Evolutionary conservation across 1,139 yeast genomes (phyloP), one percentile per base, ranked within the genome.

Genomic region (Geotrichum carabidarum): DNA sequence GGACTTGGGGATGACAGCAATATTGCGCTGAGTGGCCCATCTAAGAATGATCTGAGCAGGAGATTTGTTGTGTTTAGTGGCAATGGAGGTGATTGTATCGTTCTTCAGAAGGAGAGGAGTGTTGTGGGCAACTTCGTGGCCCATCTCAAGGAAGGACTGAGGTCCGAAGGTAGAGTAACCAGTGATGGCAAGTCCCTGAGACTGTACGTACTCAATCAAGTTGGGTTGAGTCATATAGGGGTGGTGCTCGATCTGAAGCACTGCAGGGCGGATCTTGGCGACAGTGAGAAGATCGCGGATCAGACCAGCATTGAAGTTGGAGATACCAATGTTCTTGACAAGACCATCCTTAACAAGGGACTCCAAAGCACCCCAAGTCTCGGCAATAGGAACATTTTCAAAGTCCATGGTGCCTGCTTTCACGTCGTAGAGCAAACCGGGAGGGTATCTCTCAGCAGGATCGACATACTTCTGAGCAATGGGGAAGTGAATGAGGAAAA

Each of bases 231-330:
- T 87, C 70, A 89, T 78, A 76, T 87, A 89, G 62, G 96, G 96
- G 71, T 89, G 96, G 73, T 86, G 93, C 75, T 90, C 97, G 68
- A 90, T 86, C 73, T 90, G 96, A 64, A 86, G 78, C 54, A 81
- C 89, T 53, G 86, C 86, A 51, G 97, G 96, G 64, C 76, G 80
- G 67, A 88, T 81, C 63, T 75, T 79, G 60, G 86, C 84, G 58
- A 82, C 81, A 68, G 89, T 80, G 59, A 86, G 74, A 65, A 89
- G 76, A 67, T 90, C 96, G 64, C 80, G 81, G 62, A 90, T 72
- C 66, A 86, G 74, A 63, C 82, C 85, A 60, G 91, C 94, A 58
- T 78, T 76, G 75, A 84, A 88, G 77, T 90, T 90, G 62, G 96
- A 89, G 57, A 89, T 73, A 69, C 96, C 96, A 65, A 89, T 82